These are phyloP conservation scores for Trypanosoma lewisi DNA, from an alignment of 208 protist genomes.

Conservation along the genomic window DNA sequence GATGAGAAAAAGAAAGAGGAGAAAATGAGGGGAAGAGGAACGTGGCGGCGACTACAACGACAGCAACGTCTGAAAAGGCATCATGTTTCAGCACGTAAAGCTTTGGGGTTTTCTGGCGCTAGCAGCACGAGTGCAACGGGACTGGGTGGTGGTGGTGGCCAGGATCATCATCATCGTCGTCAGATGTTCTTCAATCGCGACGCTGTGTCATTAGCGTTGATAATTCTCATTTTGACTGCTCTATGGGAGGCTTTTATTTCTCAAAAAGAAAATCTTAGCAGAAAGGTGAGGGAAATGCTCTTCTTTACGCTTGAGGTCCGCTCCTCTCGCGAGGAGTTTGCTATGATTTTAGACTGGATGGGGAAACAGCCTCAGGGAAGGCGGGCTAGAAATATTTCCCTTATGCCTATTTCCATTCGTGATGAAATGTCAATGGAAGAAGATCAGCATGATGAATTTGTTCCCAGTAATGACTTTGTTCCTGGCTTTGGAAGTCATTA, in stretches of 20 bases:
- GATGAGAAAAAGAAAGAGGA: background rate
- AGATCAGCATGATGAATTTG: slow-evolving; percentile 8
- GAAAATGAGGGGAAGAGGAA: background rate
- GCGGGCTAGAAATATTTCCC: slow-evolving; percentile 57
- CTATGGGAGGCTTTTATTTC: slow-evolving; percentile 69
- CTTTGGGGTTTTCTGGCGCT: background rate
- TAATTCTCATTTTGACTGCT: slow-evolving; percentile 62
- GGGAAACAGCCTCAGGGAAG: slow-evolving; percentile 60
- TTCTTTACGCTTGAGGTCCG: slow-evolving; percentile 83
- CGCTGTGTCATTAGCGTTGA: slow-evolving; percentile 42
- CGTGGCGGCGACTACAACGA: too few relatives aligned
- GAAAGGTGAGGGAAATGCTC: slow-evolving; percentile 49
- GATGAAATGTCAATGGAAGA: slow-evolving; percentile 27
- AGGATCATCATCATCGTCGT: too few relatives aligned
- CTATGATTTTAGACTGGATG: slow-evolving; percentile 91
- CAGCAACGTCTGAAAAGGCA: background rate
- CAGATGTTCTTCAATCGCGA: slow-evolving; percentile 31
- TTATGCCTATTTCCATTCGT: slow-evolving; percentile 63
- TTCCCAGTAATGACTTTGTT: slow-evolving; percentile 41
- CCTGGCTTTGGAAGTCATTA: slow-evolving; percentile 84
- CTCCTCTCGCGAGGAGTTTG: slow-evolving; percentile 83
- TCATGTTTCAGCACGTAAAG: background rate
- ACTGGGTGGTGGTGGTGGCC: slow-evolving; percentile 5
- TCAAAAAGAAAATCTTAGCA: slow-evolving; percentile 42
- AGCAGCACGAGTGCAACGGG: background rate